Conservation (phyloP, 2,329 filamentous ascomycete species). For the Pseudogymnoascus sp. region DNA sequence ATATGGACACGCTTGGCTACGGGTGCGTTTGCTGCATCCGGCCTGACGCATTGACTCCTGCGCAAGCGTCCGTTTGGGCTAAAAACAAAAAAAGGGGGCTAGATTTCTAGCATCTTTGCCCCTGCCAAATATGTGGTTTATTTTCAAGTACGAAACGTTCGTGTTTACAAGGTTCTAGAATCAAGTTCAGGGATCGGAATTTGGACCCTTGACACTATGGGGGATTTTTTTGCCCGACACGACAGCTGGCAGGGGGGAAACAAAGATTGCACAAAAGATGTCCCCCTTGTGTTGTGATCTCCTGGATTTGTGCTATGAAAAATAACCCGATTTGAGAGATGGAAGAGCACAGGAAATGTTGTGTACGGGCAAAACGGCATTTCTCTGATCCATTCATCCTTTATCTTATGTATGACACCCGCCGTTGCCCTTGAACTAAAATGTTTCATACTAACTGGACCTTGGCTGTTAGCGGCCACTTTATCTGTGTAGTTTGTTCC, state of each 20-base stretch:
- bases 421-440: neutral
- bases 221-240: neutral
- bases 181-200: neutral
- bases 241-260: neutral
- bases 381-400: neutral
- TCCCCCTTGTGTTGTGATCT: neutral
- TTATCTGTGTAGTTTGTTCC: conserved; percentile 3
- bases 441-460: neutral
- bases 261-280: neutral
- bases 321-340: neutral
- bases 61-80: conserved; percentile 7
- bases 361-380: neutral
- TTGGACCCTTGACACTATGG: neutral
- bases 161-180: conserved; percentile 7
- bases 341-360: neutral
- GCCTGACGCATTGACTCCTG: conserved; percentile 5
- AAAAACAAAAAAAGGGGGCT: neutral
- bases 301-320: neutral
- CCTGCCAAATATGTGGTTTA: conserved; percentile 3
- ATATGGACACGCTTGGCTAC: neutral
- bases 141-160: neutral
- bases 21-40: neutral
- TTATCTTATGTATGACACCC: neutral
- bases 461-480: neutral
- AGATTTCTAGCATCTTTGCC: neutral